Evolutionary conservation across 768 basidiomycete species (phyloP), one percentile per base, ranked within the genome.

Genomic region (Amanita muscaria): DNA sequence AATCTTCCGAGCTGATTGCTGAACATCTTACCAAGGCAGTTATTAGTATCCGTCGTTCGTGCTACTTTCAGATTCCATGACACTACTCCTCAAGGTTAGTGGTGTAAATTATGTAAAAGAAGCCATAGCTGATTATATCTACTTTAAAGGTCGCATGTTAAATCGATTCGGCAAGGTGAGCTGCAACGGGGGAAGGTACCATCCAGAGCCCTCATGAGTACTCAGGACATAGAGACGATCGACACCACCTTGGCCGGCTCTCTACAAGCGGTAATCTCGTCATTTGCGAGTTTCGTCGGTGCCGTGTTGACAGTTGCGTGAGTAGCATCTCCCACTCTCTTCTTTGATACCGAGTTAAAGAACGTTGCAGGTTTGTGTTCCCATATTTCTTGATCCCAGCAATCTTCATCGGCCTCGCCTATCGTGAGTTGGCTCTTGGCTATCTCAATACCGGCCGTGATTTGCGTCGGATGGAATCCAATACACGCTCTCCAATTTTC

Each of bases 1-100:
- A 11, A 19, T 1, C 2, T 2, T 8, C 18, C 31, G 54, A 56
- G 11, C 46, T 70, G 47, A 59, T 61, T 6, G 65, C 63, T 50
- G 56, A 24, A 3, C 52, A 67, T 25, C 72, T 21, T 38, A 45
- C 25, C 67, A 56, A 74, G 64, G 52, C 67, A 70, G 40, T 62
- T 92, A 29, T 63, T 91, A 42, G 73, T 70, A 5, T 74, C 74
- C 0, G 84, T 92, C 8, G 79, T 89, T 14, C 70, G 78, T 11
- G 86, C 88, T 6, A 89, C 89, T 4, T 88, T 91, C 72, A 72
- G 88, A 43, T 88, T 83, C 71, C 81, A 82, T 55, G 87, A 90
- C 56, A 79, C 82, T 0, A 90, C 88, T 0, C 88, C 88, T 1
- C 78, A 83, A 61, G 87, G 86, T 70, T 32, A 12, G 31, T 32